Base-by-base conservation (phyloP, 164 flowering plant species). In the Dillenia suffruticosa region DNA sequence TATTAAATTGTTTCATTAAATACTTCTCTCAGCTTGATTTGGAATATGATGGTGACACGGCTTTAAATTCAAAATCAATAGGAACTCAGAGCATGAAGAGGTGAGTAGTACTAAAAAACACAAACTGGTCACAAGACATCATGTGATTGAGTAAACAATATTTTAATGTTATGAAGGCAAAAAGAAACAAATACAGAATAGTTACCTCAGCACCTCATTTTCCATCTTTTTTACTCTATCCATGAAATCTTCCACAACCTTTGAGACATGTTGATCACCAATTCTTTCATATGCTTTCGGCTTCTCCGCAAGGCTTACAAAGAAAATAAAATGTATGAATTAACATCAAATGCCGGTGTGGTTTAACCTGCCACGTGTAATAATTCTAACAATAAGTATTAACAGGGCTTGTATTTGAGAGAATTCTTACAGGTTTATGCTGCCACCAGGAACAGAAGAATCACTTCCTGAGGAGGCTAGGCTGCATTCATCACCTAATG, bases 191-290 rank as follows among this genome's bases (percentile, higher is more conserved):
- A 46, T 51, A 51, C 8, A 22, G 11, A 22, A 44, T 58, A 56
- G 61, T 57, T 77, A 89, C 96, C 94, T 86, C 57, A 71, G 67
- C 16, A 92, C 70, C 63, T 78, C 80, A 56, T 54, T 70, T 76
- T 89, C 95, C 70, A 88, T 72, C 60, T 77, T 83, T 77, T 69
- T 78, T 49, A 73, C 76, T 74, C 82, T 79, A 19, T 19, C 65
- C 50, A 69, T 59, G 57, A 89, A 72, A 22, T 68, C 82, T 63
- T 86, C 91, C 62, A 77, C 69, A 67, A 75, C 77, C 67, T 83
- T 79, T 24, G 73, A 58, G 63, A 77, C 55, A 63, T 74, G 58
- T 44, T 72, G 77, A 15, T 70, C 75, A 40, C 72, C 73, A 43
- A 48, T 69, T 49, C 71, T 69, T 56, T 75, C 80, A 56, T 76